Base-by-base conservation (phyloP, 345 rosid species). In the Dovyalis caffra region DNA sequence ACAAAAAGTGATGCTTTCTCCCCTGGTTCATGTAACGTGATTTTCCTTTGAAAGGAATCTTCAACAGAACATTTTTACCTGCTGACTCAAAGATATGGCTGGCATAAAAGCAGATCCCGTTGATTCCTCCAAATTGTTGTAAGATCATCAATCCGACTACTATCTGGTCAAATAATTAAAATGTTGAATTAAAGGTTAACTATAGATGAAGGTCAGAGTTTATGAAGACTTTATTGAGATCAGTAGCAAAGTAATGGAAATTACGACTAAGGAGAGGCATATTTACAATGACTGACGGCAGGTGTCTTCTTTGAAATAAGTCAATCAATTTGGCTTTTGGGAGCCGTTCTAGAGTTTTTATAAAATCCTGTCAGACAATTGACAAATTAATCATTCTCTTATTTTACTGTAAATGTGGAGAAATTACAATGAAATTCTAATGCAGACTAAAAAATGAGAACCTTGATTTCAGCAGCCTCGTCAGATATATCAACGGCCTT, bases 391-490 rank as follows among this genome's bases (percentile, higher is more conserved):
- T 21, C 2, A 74, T 8, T 10, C 12, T 15, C 9, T 25, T 15
- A 26, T 25, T 32, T 8, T 9, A 9, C 28, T 25, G 33, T 25
- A 61, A 28, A 61, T 28, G 16, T 26, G 9, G 15, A 61, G 29
- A 32, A 2, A 25, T 61, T 8, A 12, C 16, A 32, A 9, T 29
- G 16, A 51, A 29, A 38, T 64, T 58, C 37, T 35, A 35, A 35
- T 6, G 37, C 37, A 25, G 49, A 63, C 18, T 20, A 5, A 8
- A 70, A 14, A 23, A 23, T 61, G 49, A 28, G 71, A 78, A 95
- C 99, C 89, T 83, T 87, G 70, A 95, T 92, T 78, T 95, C 97
- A 64, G 73, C 84, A 64, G 88, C 92, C 78, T 95, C 99, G 7
- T 80, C 31, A 6, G 95, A 87, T 83, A 90, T 85, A 81, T 91